A percentile compares a stretch with the other conserved stretches of the same genome.
These are phyloP conservation scores for Fraxinus nigra DNA, from an alignment of 305 asterid species.

Conservation along the genomic window DNA sequence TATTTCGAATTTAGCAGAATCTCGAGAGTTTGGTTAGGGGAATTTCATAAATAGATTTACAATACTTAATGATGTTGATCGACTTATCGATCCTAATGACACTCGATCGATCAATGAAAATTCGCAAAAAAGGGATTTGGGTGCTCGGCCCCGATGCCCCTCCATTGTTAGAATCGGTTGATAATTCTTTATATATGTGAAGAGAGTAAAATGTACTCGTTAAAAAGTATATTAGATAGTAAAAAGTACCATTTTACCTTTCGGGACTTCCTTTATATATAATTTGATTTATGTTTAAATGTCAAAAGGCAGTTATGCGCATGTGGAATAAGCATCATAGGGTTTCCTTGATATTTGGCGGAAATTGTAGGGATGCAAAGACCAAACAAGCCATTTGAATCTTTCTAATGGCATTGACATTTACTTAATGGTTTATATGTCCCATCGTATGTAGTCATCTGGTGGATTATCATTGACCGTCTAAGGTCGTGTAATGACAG, in stretches of 20 bases:
- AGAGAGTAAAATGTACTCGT: neutral
- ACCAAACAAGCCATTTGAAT: too few species aligned
- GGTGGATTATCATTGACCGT: neutral
- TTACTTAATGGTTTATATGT: neutral
- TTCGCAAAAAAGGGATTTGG: too few species aligned
- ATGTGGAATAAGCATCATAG: too few species aligned
- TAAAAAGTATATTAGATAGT: neutral
- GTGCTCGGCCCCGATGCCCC: neutral
- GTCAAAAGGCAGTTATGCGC: too few species aligned
- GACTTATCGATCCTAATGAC: neutral
- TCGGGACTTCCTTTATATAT: neutral
- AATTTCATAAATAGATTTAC: neutral
- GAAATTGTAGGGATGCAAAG: too few species aligned
- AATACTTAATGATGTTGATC: neutral
- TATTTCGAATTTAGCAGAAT: too few species aligned
- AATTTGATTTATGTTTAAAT: too few species aligned
- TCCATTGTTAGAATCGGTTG: neutral
- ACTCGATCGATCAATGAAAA: neutral
- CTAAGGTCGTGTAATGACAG: neutral
- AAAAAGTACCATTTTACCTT: neutral
- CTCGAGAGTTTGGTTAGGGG: too few species aligned
- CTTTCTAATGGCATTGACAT: neutral
- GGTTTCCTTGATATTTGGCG: too few species aligned
- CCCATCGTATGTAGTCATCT: too few species aligned
- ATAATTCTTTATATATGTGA: neutral